Conservation (phyloP, 208 protist species). For the Leishmania arabica region DNA sequence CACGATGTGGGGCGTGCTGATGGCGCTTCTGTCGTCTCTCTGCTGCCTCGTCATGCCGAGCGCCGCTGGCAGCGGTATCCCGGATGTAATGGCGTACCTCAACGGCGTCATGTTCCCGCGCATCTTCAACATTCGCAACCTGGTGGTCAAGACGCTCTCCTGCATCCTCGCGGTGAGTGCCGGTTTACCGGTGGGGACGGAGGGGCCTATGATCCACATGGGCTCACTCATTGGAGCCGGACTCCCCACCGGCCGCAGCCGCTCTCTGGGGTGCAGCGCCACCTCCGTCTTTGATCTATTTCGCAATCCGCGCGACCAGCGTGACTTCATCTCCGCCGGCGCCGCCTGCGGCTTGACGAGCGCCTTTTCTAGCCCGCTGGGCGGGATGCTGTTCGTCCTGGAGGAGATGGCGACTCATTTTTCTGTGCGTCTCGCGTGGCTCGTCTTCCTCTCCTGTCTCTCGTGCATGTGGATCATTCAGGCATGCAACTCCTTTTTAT, state of each 20-base stretch:
- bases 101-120: constrained; percentile 89
- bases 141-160: constrained; percentile 77
- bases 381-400: constrained; percentile 90
- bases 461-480: constrained; percentile 75
- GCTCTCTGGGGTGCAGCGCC: constrained; percentile 55
- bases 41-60: constrained; percentile 77
- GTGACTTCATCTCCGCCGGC: constrained; percentile 89
- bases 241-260: constrained; percentile 72
- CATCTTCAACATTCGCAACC: constrained; percentile 80
- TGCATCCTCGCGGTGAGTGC: constrained; percentile 77
- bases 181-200: constrained; percentile 83
- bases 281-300: constrained; percentile 61
- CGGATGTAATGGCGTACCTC: constrained; percentile 89
- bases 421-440: constrained; percentile 69
- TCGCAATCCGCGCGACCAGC: constrained; percentile 77
- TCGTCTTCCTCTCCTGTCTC: constrained; percentile 86
- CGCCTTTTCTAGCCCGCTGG: constrained; percentile 91
- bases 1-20: constrained; percentile 41
- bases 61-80: constrained; percentile 78
- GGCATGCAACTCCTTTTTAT: constrained; percentile 66
- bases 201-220: constrained; percentile 95
- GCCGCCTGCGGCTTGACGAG: constrained; percentile 91
- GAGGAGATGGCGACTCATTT: constrained; percentile 92
- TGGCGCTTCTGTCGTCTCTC: constrained; percentile 58
- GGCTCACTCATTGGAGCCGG: constrained; percentile 88